phyloP scores from a whole-genome alignment of 2,329 filamentous ascomycete genomes.

The Lecanicillium sp. region DNA sequence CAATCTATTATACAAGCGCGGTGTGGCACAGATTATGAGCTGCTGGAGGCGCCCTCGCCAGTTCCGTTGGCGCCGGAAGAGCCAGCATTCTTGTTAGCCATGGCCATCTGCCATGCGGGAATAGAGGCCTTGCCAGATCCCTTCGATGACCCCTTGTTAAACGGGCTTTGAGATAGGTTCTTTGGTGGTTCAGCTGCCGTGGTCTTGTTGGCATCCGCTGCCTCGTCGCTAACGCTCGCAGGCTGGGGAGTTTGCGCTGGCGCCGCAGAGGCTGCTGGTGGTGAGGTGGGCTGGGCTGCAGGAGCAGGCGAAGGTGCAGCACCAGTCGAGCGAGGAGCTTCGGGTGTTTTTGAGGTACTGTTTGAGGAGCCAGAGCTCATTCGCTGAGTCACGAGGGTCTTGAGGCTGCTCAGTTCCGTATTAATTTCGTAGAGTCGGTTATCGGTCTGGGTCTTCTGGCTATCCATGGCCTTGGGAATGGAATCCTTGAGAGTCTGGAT shows the following conservation, averaged over 20 bases:
- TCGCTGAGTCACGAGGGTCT: slow-evolving; percentile 68
- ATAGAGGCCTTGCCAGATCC: slow-evolving; percentile 55
- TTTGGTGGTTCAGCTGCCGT: slow-evolving; percentile 23
- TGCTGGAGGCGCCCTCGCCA: slow-evolving; percentile 16
- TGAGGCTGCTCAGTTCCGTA: slow-evolving; percentile 82
- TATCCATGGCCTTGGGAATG: slow-evolving; percentile 81
- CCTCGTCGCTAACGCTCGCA: slow-evolving; percentile 21
- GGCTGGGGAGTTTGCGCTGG: slow-evolving; percentile 13
- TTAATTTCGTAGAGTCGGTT: slow-evolving; percentile 75
- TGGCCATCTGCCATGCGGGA: slow-evolving; percentile 72
- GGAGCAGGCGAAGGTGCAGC: not conserved
- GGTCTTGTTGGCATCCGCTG: slow-evolving; percentile 17
- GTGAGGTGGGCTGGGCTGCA: slow-evolving; percentile 10
- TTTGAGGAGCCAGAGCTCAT: slow-evolving; percentile 33
- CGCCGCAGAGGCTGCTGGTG: slow-evolving; percentile 16
- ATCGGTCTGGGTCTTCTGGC: slow-evolving; percentile 79
- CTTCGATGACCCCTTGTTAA: slow-evolving; percentile 33
- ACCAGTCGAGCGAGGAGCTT: slow-evolving; percentile 4
- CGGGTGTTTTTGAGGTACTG: slow-evolving; percentile 15
- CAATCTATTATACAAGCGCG: slow-evolving; percentile 2
- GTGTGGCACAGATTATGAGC: no score
- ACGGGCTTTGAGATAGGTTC: slow-evolving; percentile 18
- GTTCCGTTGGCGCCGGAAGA: slow-evolving; percentile 18
- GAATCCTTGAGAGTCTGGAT: slow-evolving; percentile 73
- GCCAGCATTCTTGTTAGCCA: slow-evolving; percentile 43